phyloP scores from a whole-genome alignment of 805 yeast species.

The Saccharomycopsis sp. region DNA sequence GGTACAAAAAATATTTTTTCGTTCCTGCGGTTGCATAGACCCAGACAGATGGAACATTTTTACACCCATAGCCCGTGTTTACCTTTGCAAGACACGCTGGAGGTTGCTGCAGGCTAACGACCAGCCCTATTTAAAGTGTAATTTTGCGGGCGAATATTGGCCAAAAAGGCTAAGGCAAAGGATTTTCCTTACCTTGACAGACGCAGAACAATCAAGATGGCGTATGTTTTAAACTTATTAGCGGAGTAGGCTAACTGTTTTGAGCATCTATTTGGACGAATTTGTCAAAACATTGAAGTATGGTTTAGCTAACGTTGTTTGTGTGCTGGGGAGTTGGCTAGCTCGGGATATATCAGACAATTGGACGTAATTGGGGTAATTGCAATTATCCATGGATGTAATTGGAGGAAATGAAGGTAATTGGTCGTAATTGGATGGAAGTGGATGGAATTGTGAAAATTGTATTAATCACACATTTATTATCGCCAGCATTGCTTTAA shows the following conservation, averaged over 20 bases:
- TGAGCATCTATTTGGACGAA: background rate
- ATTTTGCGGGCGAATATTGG: background rate
- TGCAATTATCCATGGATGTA: no score
- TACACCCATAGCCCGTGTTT: background rate
- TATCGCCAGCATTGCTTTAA: no score
- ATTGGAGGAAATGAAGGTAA: no score
- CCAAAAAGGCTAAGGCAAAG: background rate
- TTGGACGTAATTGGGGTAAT: no score
- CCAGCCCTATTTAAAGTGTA: background rate
- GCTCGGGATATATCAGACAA: no score
- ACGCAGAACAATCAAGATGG: background rate
- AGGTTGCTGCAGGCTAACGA: background rate
- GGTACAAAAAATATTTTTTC: background rate
- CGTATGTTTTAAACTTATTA: background rate
- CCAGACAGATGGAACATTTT: background rate
- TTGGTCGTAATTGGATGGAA: no score
- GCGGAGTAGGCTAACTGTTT: background rate
- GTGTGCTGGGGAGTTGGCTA: no score
- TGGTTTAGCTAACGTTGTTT: no score
- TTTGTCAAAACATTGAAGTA: no score
- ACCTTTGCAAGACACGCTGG: background rate
- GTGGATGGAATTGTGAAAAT: no score
- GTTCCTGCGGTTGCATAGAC: background rate
- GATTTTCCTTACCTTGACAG: background rate
- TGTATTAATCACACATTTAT: no score